phyloP scores from a whole-genome alignment of 2,329 filamentous ascomycete genomes.

The Alternaria sp. region DNA sequence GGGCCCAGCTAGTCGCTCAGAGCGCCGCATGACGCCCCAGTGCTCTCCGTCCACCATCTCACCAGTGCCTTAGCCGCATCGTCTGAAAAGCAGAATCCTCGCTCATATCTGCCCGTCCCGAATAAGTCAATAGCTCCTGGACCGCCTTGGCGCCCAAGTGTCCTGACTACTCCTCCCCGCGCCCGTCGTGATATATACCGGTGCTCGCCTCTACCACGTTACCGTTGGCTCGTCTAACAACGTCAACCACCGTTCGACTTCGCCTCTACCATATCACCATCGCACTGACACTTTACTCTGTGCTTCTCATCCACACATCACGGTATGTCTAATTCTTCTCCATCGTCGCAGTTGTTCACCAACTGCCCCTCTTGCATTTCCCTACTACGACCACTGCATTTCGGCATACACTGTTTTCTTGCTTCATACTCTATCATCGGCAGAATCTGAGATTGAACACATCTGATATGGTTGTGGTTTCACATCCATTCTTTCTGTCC shows the following conservation, averaged over 20 bases:
- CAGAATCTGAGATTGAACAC: neutral
- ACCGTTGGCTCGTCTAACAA: conserved; percentile 37
- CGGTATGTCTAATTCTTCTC: conserved; percentile 16
- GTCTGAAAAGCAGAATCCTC: conserved; percentile 49
- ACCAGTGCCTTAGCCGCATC: conserved; percentile 50
- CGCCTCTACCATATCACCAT: conserved; percentile 13
- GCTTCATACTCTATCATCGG: neutral
- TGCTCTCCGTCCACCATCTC: conserved; percentile 43
- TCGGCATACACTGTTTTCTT: neutral
- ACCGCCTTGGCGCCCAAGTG: conserved; percentile 43
- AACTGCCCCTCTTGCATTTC: conserved; percentile 4
- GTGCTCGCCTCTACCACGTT: conserved; percentile 40
- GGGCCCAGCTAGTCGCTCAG: conserved; percentile 43
- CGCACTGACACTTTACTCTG: conserved; percentile 4
- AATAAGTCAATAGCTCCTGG: conserved; percentile 47
- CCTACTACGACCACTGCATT: neutral
- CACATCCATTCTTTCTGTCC: neutral
- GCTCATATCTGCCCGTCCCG: conserved; percentile 45
- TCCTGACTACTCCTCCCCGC: conserved; percentile 39
- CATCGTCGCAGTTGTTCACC: conserved; percentile 5
- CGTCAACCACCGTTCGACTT: conserved; percentile 27
- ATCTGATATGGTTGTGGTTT: neutral
- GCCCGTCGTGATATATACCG: conserved; percentile 48
- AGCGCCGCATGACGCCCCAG: conserved; percentile 50
- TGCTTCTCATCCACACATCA: conserved; percentile 14